phyloP scores from a whole-genome alignment of 192 early-diverging fungal species.

The Coemansia sp. region DNA sequence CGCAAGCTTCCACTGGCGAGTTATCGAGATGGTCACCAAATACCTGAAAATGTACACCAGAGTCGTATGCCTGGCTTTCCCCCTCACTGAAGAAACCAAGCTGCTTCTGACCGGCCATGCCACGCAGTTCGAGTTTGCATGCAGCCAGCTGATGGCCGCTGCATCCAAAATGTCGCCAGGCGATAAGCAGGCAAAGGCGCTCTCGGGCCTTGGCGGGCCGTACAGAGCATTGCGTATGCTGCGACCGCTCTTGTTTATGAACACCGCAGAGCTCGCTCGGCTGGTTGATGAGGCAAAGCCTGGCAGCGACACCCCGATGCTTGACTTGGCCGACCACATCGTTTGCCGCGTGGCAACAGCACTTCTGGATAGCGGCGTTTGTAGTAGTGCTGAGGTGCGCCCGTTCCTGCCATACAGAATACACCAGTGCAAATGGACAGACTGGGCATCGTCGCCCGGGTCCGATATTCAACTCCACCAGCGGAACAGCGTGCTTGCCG shows the following conservation, averaged over 20 bases:
- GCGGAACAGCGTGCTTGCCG: not conserved
- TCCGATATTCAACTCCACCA: not conserved
- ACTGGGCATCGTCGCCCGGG: not conserved
- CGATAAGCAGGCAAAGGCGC: not conserved
- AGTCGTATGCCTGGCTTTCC: constrained; percentile 16
- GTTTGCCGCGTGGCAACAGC: constrained; percentile 31
- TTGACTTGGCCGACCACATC: constrained; percentile 22
- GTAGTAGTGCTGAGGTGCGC: not conserved
- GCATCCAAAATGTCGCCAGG: not conserved
- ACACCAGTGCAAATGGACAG: constrained; percentile 14
- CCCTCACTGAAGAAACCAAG: constrained; percentile 33
- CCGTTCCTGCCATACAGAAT: constrained; percentile 11
- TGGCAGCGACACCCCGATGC: not conserved
- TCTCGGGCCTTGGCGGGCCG: constrained; percentile 14
- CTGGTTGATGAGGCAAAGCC: not conserved
- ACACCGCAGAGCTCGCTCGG: constrained; percentile 5
- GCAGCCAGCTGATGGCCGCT: constrained; percentile 25
- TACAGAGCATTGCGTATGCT: constrained; percentile 24
- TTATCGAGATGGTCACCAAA: constrained; percentile 13
- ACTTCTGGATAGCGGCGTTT: not conserved
- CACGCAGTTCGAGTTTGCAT: constrained; percentile 45
- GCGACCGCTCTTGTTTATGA: constrained; percentile 41
- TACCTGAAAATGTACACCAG: constrained; percentile 15
- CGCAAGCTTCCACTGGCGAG: not conserved
- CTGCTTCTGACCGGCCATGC: constrained; percentile 26